phyloP scores from a whole-genome alignment of 768 basidiomycete genomes.

The Lactarius trivialis region DNA sequence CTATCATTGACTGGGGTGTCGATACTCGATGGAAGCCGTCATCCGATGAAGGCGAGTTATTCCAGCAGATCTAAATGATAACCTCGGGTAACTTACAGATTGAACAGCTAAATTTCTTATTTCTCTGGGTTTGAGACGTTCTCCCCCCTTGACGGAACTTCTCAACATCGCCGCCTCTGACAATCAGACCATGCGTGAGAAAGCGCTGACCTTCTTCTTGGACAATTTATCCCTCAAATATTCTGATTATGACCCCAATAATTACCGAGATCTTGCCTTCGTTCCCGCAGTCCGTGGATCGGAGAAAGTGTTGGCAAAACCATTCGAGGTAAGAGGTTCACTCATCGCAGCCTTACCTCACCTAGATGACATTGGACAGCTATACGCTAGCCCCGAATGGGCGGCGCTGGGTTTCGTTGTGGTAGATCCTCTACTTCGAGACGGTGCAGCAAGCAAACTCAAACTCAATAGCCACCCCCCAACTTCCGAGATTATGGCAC shows the following conservation, averaged over 20 bases:
- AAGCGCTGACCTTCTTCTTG: slow-evolving; percentile 76
- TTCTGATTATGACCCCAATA: slow-evolving; percentile 46
- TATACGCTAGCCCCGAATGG: slow-evolving; percentile 64
- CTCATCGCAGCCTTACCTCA: not conserved
- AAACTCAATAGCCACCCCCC: slow-evolving; percentile 67
- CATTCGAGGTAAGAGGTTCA: slow-evolving; percentile 48
- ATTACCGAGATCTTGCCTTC: slow-evolving; percentile 58
- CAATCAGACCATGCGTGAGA: slow-evolving; percentile 43
- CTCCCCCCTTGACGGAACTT: slow-evolving; percentile 59
- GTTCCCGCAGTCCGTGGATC: slow-evolving; percentile 63
- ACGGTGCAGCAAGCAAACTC: slow-evolving; percentile 54
- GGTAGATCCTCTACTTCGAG: slow-evolving; percentile 45
- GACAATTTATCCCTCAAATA: slow-evolving; percentile 64
- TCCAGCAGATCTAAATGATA: not conserved
- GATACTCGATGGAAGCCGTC: slow-evolving; percentile 69
- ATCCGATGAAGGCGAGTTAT: slow-evolving; percentile 74
- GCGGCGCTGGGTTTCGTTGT: slow-evolving; percentile 70
- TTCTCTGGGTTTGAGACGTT: slow-evolving; percentile 58
- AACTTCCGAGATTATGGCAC: slow-evolving; percentile 47
- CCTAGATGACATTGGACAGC: slow-evolving; percentile 37
- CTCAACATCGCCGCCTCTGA: slow-evolving; percentile 61
- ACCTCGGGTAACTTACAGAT: not conserved
- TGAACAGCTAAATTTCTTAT: slow-evolving; percentile 71
- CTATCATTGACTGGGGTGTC: slow-evolving; percentile 83
- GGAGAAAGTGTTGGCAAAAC: slow-evolving; percentile 50